Evolutionary conservation across 2,329 filamentous ascomycete species (phyloP).

Genomic region (Fusarium subglutinans): DNA sequence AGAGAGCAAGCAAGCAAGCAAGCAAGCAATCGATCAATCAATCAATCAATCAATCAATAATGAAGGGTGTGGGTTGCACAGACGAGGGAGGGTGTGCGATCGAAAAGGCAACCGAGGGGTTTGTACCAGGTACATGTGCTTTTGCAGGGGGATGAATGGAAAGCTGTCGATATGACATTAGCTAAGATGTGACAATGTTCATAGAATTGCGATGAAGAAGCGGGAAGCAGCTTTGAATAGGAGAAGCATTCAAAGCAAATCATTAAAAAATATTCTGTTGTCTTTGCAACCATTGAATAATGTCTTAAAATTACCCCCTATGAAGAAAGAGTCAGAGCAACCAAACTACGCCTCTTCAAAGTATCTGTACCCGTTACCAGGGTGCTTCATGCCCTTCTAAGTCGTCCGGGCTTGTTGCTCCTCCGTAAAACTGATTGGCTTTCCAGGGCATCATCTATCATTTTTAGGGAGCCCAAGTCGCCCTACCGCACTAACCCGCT

Average conservation of each 20-base stretch:
- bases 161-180: not conserved
- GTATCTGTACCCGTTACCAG: conserved; percentile 4
- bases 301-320: conserved; percentile 17
- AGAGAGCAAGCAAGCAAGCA: conserved; percentile 3
- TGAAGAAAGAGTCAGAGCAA: conserved; percentile 17
- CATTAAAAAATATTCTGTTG: not conserved
- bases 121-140: conserved; percentile 21
- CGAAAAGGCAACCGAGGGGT: conserved; percentile 30
- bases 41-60: conserved; percentile 23
- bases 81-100: conserved; percentile 36
- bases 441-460: not conserved
- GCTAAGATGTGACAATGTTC: not conserved
- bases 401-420: not conserved
- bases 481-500: conserved; percentile 9
- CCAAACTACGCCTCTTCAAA: not conserved
- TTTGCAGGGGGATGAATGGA: not conserved
- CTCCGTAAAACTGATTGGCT: conserved; percentile 23
- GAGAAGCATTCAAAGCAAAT: not conserved
- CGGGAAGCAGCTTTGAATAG: not conserved
- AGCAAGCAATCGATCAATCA: not conserved
- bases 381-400: conserved; percentile 22
- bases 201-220: not conserved
- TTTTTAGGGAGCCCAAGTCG: conserved; percentile 3
- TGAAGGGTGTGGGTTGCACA: conserved; percentile 35
- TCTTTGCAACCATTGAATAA: not conserved